phyloP scores from a whole-genome alignment of 352 stramenopile genomes.

The Globisporangium rhizosaccharum region DNA sequence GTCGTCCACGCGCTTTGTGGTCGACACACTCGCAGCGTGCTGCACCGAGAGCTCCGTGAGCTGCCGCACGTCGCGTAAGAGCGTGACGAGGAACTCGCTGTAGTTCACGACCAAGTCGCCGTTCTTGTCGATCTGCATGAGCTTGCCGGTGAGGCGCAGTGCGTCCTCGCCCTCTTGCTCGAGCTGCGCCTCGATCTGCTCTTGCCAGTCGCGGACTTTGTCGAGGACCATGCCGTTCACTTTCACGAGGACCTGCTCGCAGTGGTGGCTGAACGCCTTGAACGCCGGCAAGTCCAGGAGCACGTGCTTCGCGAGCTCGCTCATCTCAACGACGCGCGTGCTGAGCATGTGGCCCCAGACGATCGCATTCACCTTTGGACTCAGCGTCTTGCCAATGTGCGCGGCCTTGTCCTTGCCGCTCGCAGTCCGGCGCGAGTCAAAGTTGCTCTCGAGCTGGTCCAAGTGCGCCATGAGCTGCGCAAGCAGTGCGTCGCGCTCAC shows the following conservation, averaged over 20 bases:
- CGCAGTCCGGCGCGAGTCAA: constrained; percentile 49
- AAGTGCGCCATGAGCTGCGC: constrained; percentile 80
- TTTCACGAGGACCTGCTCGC: constrained; percentile 45
- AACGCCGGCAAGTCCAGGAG: constrained; percentile 67
- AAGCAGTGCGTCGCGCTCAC: constrained; percentile 86
- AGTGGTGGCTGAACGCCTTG: constrained; percentile 39
- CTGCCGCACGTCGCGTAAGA: constrained; percentile 90
- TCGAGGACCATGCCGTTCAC: constrained; percentile 66
- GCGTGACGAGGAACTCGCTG: constrained; percentile 89
- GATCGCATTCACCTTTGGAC: constrained; percentile 76
- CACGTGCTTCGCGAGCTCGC: constrained; percentile 38
- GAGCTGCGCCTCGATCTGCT: constrained; percentile 63
- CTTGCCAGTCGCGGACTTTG: constrained; percentile 84
- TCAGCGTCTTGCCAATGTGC: constrained; percentile 81
- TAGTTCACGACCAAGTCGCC: constrained; percentile 91
- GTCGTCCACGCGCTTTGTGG: constrained; percentile 18
- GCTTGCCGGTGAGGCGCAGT: constrained; percentile 70
- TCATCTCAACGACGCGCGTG: constrained; percentile 53
- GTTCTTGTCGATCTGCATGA: constrained; percentile 90
- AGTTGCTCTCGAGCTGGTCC: constrained; percentile 86
- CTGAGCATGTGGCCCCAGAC: constrained; percentile 78
- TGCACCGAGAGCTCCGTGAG: constrained; percentile 84
- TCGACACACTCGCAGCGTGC: constrained; percentile 9
- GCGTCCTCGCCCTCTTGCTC: constrained; percentile 53
- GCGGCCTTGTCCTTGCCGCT: constrained; percentile 24